A percentile compares a stretch with the other conserved stretches of the same genome.
phyloP scores from a whole-genome alignment of 176 grass and related monocot species.

The Cenchrus fungigraminus region DNA sequence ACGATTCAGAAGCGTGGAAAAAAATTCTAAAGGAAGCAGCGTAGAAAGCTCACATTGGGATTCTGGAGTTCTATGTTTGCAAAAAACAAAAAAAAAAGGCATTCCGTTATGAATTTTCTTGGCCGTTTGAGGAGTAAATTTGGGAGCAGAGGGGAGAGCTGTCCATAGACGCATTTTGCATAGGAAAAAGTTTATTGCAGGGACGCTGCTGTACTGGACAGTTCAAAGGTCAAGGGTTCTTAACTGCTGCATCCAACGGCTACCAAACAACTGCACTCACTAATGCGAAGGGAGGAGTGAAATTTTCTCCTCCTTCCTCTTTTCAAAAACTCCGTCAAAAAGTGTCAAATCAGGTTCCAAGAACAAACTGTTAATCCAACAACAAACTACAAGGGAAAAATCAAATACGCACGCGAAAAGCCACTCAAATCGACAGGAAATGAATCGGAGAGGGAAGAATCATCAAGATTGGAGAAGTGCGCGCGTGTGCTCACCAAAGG shows the following conservation, averaged over 20 bases:
- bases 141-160: constrained; percentile 28
- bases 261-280: constrained; percentile 23
- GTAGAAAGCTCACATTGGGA: not conserved
- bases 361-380: not conserved
- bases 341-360: not conserved
- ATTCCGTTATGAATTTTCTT: not conserved
- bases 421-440: not conserved
- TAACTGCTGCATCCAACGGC: constrained; percentile 37
- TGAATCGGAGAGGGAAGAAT: not conserved
- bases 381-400: not conserved
- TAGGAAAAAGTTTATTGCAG: constrained; percentile 14
- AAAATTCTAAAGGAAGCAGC: no score
- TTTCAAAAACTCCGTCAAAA: not conserved
- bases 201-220: constrained; percentile 6
- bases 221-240: constrained; percentile 30
- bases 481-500: constrained; percentile 69
- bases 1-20: not conserved
- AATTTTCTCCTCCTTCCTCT: not conserved
- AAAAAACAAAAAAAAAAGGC: not conserved
- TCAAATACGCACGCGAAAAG: not conserved
- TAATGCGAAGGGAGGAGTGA: not conserved
- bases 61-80: not conserved
- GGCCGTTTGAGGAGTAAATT: not conserved
- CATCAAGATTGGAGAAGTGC: not conserved
- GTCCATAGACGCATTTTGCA: constrained; percentile 6